A percentile compares a stretch with the other conserved stretches of the same genome.
Conservation (phyloP, 768 basidiomycete genomes). For the Collybia nuda region DNA sequence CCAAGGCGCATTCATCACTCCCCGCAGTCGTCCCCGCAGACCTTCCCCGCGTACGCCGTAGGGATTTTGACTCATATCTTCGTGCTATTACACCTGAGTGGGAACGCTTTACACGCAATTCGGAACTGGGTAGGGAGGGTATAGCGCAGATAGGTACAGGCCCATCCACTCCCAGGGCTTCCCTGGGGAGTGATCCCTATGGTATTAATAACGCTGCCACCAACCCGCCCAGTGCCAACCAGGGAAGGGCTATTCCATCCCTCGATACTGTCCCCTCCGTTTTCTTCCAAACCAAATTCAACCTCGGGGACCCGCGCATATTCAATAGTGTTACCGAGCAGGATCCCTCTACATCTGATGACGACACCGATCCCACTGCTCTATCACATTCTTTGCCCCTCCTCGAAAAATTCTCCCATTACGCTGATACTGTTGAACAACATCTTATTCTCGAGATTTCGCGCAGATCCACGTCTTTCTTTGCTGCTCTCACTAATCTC, state of each 20-base stretch:
- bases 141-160: conserved; percentile 37
- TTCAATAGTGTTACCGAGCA: conserved; percentile 78
- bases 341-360: conserved; percentile 29
- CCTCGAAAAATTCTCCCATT: conserved; percentile 87
- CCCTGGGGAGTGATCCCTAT: conserved; percentile 13
- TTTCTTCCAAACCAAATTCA: conserved; percentile 79
- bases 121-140: conserved; percentile 35
- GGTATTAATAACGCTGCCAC: conserved; percentile 17
- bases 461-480: conserved; percentile 89
- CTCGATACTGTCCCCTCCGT: conserved; percentile 76
- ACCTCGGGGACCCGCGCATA: conserved; percentile 76
- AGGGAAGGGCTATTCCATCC: conserved; percentile 56
- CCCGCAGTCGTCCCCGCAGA: conserved; percentile 71
- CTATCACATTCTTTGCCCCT: conserved; percentile 70
- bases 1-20: conserved; percentile 82
- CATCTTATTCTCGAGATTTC: conserved; percentile 94
- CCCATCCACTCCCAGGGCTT: conserved; percentile 24
- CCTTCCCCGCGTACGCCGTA: conserved; percentile 76
- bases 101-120: conserved; percentile 64
- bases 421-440: conserved; percentile 91
- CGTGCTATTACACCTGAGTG: conserved; percentile 71
- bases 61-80: conserved; percentile 86
- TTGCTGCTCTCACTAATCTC: conserved; percentile 91
- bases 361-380: conserved; percentile 53
- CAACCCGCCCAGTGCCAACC: conserved; percentile 17